A percentile compares a stretch with the other conserved stretches of the same genome.
phyloP scores from a whole-genome alignment of 805 yeast species.

The Saccharomycopsis sp. region DNA sequence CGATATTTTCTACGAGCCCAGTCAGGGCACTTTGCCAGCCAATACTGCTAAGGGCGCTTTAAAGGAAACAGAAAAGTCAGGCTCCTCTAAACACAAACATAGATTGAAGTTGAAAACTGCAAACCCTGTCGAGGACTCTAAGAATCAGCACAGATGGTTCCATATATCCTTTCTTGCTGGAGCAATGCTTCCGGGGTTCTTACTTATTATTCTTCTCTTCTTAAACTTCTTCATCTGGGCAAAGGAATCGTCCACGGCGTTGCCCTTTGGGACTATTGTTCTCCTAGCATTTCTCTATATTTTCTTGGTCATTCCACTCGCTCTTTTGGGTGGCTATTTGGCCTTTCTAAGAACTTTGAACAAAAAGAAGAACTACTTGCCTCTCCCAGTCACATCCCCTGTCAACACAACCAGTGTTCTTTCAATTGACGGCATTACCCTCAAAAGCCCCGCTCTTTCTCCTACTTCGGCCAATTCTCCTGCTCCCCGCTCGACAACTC shows the following conservation, averaged over 20 bases:
- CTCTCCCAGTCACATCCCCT: constrained; percentile 29
- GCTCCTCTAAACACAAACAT: background rate
- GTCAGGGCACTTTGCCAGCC: background rate
- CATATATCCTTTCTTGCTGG: constrained; percentile 39
- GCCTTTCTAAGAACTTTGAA: constrained; percentile 32
- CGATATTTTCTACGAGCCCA: constrained; percentile 44
- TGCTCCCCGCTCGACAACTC: background rate
- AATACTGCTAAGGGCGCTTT: background rate
- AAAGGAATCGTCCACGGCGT: constrained; percentile 62
- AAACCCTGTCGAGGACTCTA: background rate
- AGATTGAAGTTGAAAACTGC: constrained; percentile 19
- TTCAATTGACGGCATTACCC: background rate
- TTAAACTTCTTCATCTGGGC: constrained; percentile 72
- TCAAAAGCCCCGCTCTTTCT: background rate
- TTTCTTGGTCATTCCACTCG: constrained; percentile 66
- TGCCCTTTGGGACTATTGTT: constrained; percentile 72
- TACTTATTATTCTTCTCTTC: constrained; percentile 44
- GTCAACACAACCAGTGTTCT: constrained; percentile 19
- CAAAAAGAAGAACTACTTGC: constrained; percentile 21
- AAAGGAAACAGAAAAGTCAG: background rate
- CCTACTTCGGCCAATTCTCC: background rate
- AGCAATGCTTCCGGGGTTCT: constrained; percentile 39
- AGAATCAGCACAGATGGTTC: constrained; percentile 11
- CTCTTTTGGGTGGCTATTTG: constrained; percentile 61
- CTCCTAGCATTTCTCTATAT: constrained; percentile 53